phyloP scores from a whole-genome alignment of 768 basidiomycete genomes.

The Rhodotorula paludigena region DNA sequence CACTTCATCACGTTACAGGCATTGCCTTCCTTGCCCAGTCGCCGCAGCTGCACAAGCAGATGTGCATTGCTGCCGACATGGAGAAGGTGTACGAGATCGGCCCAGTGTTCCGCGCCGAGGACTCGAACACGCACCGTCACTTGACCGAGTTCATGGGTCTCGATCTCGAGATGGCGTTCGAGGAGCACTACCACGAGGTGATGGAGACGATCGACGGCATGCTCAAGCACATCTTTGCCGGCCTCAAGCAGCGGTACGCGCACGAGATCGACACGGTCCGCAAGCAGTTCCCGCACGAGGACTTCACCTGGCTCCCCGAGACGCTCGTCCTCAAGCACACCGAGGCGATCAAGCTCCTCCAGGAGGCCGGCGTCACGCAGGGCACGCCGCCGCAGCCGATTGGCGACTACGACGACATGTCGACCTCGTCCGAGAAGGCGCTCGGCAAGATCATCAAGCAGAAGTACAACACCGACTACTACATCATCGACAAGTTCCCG shows the following conservation, averaged over 20 bases:
- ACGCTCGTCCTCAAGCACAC: slow-evolving; percentile 79
- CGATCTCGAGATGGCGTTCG: slow-evolving; percentile 97
- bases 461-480: slow-evolving; percentile 97
- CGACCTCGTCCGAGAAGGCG: slow-evolving; percentile 91
- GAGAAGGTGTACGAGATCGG: slow-evolving; percentile 98
- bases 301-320: slow-evolving; percentile 89
- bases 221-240: slow-evolving; percentile 78
- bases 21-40: slow-evolving; percentile 90
- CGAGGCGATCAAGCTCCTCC: slow-evolving; percentile 80
- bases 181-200: slow-evolving; percentile 98
- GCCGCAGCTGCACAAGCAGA: slow-evolving; percentile 96
- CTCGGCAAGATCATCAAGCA: slow-evolving; percentile 82
- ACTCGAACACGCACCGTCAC: slow-evolving; percentile 95
- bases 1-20: slow-evolving; percentile 51
- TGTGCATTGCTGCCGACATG: slow-evolving; percentile 98
- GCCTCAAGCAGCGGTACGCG: slow-evolving; percentile 67
- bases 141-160: slow-evolving; percentile 97
- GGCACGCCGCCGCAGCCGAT: slow-evolving; percentile 48
- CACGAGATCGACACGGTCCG: slow-evolving; percentile 76
- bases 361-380: slow-evolving; percentile 71
- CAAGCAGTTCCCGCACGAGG: slow-evolving; percentile 88
- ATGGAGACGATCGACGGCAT: slow-evolving; percentile 84
- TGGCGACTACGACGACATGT: slow-evolving; percentile 80
- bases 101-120: slow-evolving; percentile 90
- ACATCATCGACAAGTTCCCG: slow-evolving; percentile 99